Base-by-base conservation (phyloP, 371 early-diverging fungal genomes). In the Apophysomyces variabilis region DNA sequence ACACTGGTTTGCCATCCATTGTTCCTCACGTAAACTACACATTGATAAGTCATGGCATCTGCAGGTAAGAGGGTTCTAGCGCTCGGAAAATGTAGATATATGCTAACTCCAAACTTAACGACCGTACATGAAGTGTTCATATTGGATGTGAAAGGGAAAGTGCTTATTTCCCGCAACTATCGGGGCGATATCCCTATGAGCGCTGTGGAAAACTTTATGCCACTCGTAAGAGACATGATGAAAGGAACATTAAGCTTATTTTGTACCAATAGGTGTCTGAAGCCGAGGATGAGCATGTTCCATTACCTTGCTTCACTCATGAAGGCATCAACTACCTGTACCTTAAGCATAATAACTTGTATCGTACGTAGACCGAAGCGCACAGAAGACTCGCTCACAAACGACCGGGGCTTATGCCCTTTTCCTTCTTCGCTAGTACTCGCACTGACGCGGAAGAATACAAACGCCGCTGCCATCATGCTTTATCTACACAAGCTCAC, bases 201-300 rank as follows among this genome's bases (percentile, higher is more conserved):
- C 44, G 93, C 95, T 36, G 92, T 96, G 61, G 99, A 99, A 58
- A 94, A 95, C 82, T 99, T 99, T 77, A 94, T 99, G 96, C 95
- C 97, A 26, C 77, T 99, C 74, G 86, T 97, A 78, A 72, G 37
- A 5, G 21, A 9, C 8, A 9, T 7, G 21, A 50, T 50, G 47
- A 7, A 1, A 26, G 41, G 58, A 13, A 63, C 32, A 14, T 64
- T 26, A 21, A 45, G 35, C 60, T 26, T 21, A 46, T 36, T 13
- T 18, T 36, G 12, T 57, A 18, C 26, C 35, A n/a, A 4, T 64
- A 76, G 77, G 63, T 76, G 32, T 84, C 94, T 38, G 95, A 95
- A 73, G 90, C 89, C 41, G 99, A 99, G 74, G 99, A 98, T 80
- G 95, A 95, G 60, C 92, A 92, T 75, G 90, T 92, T 4, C 92